A percentile compares a stretch with the other conserved stretches of the same genome.
phyloP scores from a whole-genome alignment of 75 land plant genomes.

The Isoetes taiwanensis region DNA sequence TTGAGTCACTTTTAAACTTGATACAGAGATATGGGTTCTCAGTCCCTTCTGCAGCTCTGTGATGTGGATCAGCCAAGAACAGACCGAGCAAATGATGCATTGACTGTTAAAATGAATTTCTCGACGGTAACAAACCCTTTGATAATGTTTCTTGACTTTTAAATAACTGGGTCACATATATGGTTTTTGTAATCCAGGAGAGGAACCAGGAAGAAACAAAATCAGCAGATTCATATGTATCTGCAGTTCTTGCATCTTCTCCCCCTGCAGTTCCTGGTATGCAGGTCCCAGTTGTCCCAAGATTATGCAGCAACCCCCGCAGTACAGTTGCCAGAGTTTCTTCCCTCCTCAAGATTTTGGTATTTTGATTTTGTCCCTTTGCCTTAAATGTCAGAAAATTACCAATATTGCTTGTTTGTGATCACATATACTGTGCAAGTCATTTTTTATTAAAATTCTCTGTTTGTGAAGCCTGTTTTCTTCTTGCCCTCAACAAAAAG shows the following conservation, averaged over 20 bases:
- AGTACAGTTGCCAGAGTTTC: constrained; percentile 53
- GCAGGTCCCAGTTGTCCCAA: constrained; percentile 50
- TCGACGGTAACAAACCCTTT: constrained; percentile 28
- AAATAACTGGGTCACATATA: too few relatives aligned
- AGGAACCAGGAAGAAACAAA: constrained; percentile 22
- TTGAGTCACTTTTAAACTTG: neutral
- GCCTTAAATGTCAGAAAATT: too few relatives aligned
- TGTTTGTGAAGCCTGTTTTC: too few relatives aligned
- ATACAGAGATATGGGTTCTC: constrained; percentile 28
- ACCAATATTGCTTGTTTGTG: too few relatives aligned
- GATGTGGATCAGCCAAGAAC: constrained; percentile 23
- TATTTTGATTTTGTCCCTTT: too few relatives aligned
- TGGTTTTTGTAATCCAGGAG: constrained; percentile 23
- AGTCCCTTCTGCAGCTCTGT: constrained; percentile 5
- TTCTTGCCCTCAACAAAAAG: too few relatives aligned
- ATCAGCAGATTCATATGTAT: constrained; percentile 36
- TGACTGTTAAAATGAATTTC: constrained; percentile 67
- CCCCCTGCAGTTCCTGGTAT: constrained; percentile 24
- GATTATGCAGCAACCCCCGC: constrained; percentile 35
- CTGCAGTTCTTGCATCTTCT: constrained; percentile 54
- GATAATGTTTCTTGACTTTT: neutral
- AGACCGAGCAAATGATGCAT: constrained; percentile 59
- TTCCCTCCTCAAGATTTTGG: constrained; percentile 68
- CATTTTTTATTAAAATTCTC: too few relatives aligned
- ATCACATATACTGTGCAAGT: too few relatives aligned